Conservation (phyloP, 495 filamentous ascomycete genomes). For the Cladorrhinum samala region DNA sequence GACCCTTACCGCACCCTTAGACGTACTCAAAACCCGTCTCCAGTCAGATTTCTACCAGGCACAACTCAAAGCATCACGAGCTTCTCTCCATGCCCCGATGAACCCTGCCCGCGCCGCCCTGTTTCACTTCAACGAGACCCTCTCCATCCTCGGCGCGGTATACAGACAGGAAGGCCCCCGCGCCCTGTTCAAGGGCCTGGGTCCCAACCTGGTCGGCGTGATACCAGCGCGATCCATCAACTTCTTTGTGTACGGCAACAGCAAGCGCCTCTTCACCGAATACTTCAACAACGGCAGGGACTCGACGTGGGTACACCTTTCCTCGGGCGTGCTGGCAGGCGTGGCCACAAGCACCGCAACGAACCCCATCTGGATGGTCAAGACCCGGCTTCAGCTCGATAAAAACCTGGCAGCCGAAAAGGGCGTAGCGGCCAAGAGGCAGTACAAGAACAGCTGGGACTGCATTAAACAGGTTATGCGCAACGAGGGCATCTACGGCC, state of each 20-base stretch:
- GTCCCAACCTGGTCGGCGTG: slow-evolving; percentile 80
- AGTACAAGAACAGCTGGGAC: slow-evolving; percentile 77
- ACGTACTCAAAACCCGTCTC: slow-evolving; percentile 84
- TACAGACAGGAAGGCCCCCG: slow-evolving; percentile 73
- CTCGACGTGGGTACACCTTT: slow-evolving; percentile 64
- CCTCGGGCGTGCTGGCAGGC: slow-evolving; percentile 66
- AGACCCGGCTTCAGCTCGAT: slow-evolving; percentile 84
- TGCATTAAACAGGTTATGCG: slow-evolving; percentile 71
- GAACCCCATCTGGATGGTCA: slow-evolving; percentile 90
- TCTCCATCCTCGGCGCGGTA: slow-evolving; percentile 72
- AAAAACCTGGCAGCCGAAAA: slow-evolving; percentile 52
- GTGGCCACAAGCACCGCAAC: slow-evolving; percentile 78
- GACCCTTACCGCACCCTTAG: slow-evolving; percentile 78
- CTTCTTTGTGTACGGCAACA: slow-evolving; percentile 85
- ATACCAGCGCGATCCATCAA: slow-evolving; percentile 82
- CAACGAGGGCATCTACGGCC: slow-evolving; percentile 66
- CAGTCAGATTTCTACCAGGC: slow-evolving; percentile 88
- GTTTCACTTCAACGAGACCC: slow-evolving; percentile 68
- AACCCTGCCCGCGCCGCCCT: slow-evolving; percentile 42
- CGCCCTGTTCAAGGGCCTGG: slow-evolving; percentile 82
- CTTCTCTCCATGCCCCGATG: slow-evolving; percentile 33
- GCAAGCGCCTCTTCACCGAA: slow-evolving; percentile 67
- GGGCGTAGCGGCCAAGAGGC: slow-evolving; percentile 44
- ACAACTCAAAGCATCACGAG: slow-evolving; percentile 47
- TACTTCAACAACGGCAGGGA: slow-evolving; percentile 60